Evolutionary conservation across 441 rosid genomes (phyloP), one percentile per base, ranked within the genome.

Genomic region (Adansonia rubrostipa): DNA sequence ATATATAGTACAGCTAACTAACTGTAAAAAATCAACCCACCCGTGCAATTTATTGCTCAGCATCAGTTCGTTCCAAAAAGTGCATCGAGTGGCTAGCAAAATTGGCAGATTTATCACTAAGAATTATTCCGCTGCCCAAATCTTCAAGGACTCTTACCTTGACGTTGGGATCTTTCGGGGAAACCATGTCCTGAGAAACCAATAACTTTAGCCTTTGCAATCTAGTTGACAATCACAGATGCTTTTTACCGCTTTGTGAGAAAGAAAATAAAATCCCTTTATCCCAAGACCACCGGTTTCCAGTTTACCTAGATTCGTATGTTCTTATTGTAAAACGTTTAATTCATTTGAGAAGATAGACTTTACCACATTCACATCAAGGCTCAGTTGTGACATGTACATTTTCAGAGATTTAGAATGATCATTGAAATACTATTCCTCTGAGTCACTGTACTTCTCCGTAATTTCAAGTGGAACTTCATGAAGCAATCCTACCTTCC

Each of bases 91-190:
- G 91, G 75, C 86, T 83, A 6, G 94, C 82, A 56, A 96, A 93
- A 88, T 92, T 92, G 71, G 95, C 92, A 40, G 90, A 84, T 79
- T 91, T 86, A 70, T 90, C 95, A 72, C 91, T 87, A 47, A 92
- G 82, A 63, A 93, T 80, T 75, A 91, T 87, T 71, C 89, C 97
- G 42, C 86, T 86, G 64, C 92, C 99, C 48, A 93, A 87, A 80
- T 92, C 92, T 66, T 89, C 95, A 45, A 93, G 85, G 51, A 93
- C 92, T 80, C 98, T 89, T 76, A 93, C 97, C 85, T 93, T 91
- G 70, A 92, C 86, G 87, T 90, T 93, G 56, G 99, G 97, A 81
- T 95, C 99, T 80, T 93, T 95, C 5, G 99, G 96, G 6, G 99
- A 96, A 79, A 93, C 99, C 96, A 90, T 91, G 82, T 93, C 99